A percentile compares a stretch with the other conserved stretches of the same genome.
phyloP scores from a whole-genome alignment of 805 yeast genomes.

The Wickerhamomyces canadensis region DNA sequence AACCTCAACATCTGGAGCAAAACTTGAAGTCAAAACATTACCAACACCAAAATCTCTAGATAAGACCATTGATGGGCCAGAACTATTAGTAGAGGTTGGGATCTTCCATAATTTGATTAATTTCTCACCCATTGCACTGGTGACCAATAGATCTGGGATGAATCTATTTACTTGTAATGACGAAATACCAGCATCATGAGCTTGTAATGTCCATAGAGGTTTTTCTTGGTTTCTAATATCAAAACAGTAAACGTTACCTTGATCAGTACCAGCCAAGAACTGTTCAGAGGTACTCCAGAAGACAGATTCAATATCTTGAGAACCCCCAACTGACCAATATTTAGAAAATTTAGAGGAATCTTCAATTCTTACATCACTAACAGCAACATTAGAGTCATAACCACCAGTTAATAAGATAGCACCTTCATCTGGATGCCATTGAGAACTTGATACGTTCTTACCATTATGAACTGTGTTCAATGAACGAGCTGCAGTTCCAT shows the following conservation, averaged over 20 bases:
- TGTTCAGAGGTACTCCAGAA: constrained; percentile 58
- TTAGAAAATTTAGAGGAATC: constrained; percentile 56
- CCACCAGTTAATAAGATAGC: constrained; percentile 84
- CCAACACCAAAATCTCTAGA: constrained; percentile 94
- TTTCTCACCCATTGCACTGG: constrained; percentile 91
- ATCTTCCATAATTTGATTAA: constrained; percentile 84
- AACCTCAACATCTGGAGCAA: constrained; percentile 83
- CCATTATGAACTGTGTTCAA: constrained; percentile 65
- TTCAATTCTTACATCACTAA: constrained; percentile 79
- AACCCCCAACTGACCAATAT: constrained; percentile 54
- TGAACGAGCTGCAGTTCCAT: constrained; percentile 73
- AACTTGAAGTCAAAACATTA: constrained; percentile 74
- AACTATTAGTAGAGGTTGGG: constrained; percentile 30
- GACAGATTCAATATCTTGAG: constrained; percentile 82
- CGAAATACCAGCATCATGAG: constrained; percentile 93
- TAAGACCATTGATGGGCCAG: constrained; percentile 76
- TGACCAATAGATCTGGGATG: constrained; percentile 68
- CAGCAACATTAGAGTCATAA: constrained; percentile 76
- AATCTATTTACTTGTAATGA: constrained; percentile 64
- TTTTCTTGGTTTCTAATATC: constrained; percentile 66
- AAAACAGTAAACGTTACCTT: constrained; percentile 82
- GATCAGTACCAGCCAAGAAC: constrained; percentile 87
- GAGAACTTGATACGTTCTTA: constrained; percentile 77
- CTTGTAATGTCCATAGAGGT: constrained; percentile 93
- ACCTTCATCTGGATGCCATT: constrained; percentile 74